Evolutionary conservation across 148 eudicot species (phyloP), one percentile per base, ranked within the genome.

Genomic region (Nepenthes mirabilis): DNA sequence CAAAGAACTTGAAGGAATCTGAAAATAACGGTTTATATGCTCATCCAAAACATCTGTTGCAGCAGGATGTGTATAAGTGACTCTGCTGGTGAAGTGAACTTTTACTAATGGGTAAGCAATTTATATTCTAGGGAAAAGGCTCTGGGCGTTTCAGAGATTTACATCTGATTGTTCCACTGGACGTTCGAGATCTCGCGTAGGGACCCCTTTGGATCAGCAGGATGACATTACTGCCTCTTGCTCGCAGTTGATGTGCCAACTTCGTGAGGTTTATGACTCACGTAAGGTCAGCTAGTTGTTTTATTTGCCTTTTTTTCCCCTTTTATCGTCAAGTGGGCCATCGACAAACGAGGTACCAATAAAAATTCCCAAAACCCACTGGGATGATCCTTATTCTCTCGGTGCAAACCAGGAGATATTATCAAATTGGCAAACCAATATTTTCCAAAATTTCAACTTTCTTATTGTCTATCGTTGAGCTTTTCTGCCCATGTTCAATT

Each of bases 151-250:
- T 47, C 78, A 72, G 32, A 79, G 79, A 67, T 81, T 88, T 62
- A 65, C 77, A 57, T 73, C 78, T 55, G 91, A 88, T 64, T 88
- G 93, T 56, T 43, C 78, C 9, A 62, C 68, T 65, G 75, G 82
- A 43, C 66, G 65, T 56, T 72, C 82, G 84, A 85, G 73, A 64
- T 80, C 72, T 65, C 72, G 72, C 47, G 49, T 80, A 6, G 96
- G 96, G 51, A 79, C 83, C 14, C 59, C 68, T 59, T 47, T 69
- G 51, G 85, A 85, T 55, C 81, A 79, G 73, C 82, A 77, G 68
- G 91, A 88, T 60, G 75, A 81, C 62, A 70, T 89, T 34, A 61
- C 77, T 1, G 83, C 79, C 47, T 78, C 75, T 11, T 85, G 93
- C 79, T 68, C 74, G 55, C 71, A 77, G 56, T 69, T 89, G 90